Base-by-base conservation (phyloP, 2,329 filamentous ascomycete genomes). In the Septoria linicola region DNA sequence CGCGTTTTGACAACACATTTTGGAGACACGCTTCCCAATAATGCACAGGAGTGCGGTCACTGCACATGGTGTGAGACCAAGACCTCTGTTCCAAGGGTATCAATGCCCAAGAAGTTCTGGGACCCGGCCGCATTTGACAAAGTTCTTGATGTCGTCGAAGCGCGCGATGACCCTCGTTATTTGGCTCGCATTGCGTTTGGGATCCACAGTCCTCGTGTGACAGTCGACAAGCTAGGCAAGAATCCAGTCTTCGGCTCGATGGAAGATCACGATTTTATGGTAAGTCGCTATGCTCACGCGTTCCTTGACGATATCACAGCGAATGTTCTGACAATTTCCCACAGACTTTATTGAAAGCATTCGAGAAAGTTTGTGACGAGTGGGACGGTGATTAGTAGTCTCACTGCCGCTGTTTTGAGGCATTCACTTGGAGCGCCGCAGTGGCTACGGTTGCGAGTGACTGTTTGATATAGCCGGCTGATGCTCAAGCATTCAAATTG, bases 121-220 rank as follows among this genome's bases (percentile, higher is more conserved):
- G 68, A 81, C 49, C 49, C 58, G 0, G 51, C 51, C 0, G 68
- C 69, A 0, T 76, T 83, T 40, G 50, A 64, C 5, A 63, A 60
- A 1, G 66, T 84, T 0, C 65, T 84, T 1, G 54, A 64, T 0
- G 69, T 64, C 0, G 75, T 77, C 10, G 58, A 66, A 0, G 73
- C 76, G 1, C 71, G 79, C 2, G 78, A 85, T 40, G 82, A 85
- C 61, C 72, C 82, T 2, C 67, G 81, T 10, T 79, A 83, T 56
- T 67, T 85, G 21, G 80, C 82, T 0, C 73, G 78, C 16, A 68
- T 85, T 3, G 82, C 81, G 0, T 85, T 84, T 62, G 82, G 82
- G 0, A 84, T 85, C 61, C 72, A 70, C 37, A 84, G 80, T 57
- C 82, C 82, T 0, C 68, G 80, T 1, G 72, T 81, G 0, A 72